Percentiles rank a stretch among this genome's conserved stretches.
phyloP scores from a whole-genome alignment of 2,329 filamentous ascomycete species.

The Monosporascus sp. region DNA sequence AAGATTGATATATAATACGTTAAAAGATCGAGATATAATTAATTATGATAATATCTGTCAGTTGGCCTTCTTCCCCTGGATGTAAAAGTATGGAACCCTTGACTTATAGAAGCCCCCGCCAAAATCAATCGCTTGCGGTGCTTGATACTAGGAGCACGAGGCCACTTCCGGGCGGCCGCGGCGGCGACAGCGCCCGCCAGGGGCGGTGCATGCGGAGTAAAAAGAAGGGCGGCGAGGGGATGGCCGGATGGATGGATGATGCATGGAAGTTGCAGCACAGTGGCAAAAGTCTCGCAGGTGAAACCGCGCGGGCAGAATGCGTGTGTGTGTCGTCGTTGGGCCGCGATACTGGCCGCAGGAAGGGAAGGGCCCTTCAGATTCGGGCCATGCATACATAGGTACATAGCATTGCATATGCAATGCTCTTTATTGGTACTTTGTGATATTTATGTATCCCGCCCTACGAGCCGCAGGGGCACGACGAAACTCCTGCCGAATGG shows the following conservation, averaged over 20 bases:
- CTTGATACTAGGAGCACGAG: too few relatives aligned
- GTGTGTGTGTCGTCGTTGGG: not conserved
- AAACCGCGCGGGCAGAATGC: not conserved
- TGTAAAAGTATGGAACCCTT: too few relatives aligned
- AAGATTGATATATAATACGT: not conserved
- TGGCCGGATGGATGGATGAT: too few relatives aligned
- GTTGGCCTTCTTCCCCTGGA: too few relatives aligned
- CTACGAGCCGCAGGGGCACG: too few relatives aligned
- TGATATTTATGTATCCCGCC: too few relatives aligned
- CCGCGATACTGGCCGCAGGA: not conserved
- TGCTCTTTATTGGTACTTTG: not conserved
- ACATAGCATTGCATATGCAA: not conserved
- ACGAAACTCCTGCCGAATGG: too few relatives aligned
- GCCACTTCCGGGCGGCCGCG: too few relatives aligned
- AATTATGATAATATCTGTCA: too few relatives aligned
- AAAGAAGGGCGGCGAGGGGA: not conserved
- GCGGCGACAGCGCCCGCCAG: conserved; percentile 1
- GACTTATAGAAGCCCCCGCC: too few relatives aligned
- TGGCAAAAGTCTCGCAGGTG: not conserved
- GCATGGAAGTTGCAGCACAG: not conserved
- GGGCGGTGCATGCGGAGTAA: conserved; percentile 11
- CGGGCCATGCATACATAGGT: not conserved
- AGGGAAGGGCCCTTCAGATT: not conserved
- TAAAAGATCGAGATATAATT: too few relatives aligned
- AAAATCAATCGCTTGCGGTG: too few relatives aligned